Percentiles rank a stretch among this genome's conserved stretches.
phyloP scores from a whole-genome alignment of 73 alveolate species.

The Stentor coeruleus region DNA sequence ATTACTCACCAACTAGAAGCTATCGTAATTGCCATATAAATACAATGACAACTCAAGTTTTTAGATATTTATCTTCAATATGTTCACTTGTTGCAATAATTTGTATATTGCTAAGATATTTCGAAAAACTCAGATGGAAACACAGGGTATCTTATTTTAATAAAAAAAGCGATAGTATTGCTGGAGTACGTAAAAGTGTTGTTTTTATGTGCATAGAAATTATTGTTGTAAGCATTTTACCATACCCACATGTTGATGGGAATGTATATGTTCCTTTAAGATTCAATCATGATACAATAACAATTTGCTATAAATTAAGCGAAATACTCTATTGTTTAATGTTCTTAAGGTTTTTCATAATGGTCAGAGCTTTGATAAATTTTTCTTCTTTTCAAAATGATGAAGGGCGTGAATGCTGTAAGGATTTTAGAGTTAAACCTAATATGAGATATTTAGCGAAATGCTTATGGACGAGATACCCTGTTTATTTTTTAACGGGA shows the following conservation, averaged over 20 bases:
- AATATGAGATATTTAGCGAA: slow-evolving; percentile 1
- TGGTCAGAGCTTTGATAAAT: slow-evolving; percentile 3
- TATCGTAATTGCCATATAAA: neutral
- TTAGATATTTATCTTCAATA: neutral
- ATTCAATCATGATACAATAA: neutral
- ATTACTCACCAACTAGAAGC: neutral
- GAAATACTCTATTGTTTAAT: slow-evolving; percentile 5
- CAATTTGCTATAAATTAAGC: neutral
- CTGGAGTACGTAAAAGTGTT: too few relatives aligned
- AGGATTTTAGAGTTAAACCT: neutral
- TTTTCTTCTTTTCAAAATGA: neutral
- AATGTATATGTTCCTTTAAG: slow-evolving; percentile 4
- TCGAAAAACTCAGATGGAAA: neutral
- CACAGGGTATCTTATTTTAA: neutral
- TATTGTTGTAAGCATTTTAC: neutral
- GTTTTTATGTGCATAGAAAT: neutral
- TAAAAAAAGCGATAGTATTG: neutral
- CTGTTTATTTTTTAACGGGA: neutral
- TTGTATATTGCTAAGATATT: neutral
- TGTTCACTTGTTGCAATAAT: neutral
- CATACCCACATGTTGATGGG: neutral
- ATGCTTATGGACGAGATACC: neutral
- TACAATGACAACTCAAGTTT: neutral
- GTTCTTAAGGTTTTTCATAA: neutral
- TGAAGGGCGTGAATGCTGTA: neutral